Evolutionary conservation across 164 flowering plant species (phyloP).

Genomic region (Aristolochia californica): DNA sequence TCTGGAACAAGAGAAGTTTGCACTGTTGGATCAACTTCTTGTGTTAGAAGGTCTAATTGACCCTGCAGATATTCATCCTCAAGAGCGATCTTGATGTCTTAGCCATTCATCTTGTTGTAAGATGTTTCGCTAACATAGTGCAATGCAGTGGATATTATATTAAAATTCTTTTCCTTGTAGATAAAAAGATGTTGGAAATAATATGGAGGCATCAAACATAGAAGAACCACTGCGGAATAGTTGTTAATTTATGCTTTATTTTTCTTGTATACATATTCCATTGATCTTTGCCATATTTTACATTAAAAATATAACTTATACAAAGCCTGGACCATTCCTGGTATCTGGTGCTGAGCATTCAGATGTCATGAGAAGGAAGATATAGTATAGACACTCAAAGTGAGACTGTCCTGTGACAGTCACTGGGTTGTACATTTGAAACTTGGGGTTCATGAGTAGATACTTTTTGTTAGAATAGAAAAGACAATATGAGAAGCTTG

Average conservation of each 20-base stretch:
- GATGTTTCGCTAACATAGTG: background rate
- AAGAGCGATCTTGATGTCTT: background rate
- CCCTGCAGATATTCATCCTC: conserved; percentile 48
- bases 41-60: conserved; percentile 88
- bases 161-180: background rate
- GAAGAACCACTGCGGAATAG: background rate
- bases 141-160: background rate
- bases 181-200: background rate
- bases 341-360: too few species aligned
- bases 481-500: too few species aligned
- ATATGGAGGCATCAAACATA: background rate
- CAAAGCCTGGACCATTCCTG: too few species aligned
- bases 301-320: too few species aligned
- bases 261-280: too few species aligned
- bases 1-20: conserved; percentile 66
- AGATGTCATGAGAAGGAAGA: too few species aligned
- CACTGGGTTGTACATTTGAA: too few species aligned
- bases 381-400: too few species aligned
- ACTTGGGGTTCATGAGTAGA: too few species aligned
- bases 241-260: background rate
- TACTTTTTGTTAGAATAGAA: too few species aligned
- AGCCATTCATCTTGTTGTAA: background rate
- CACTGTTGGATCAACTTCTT: conserved; percentile 78
- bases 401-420: too few species aligned
- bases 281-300: too few species aligned